phyloP scores from a whole-genome alignment of 2,329 filamentous ascomycete species.

The Lasiodiplodia hormozganensis region DNA sequence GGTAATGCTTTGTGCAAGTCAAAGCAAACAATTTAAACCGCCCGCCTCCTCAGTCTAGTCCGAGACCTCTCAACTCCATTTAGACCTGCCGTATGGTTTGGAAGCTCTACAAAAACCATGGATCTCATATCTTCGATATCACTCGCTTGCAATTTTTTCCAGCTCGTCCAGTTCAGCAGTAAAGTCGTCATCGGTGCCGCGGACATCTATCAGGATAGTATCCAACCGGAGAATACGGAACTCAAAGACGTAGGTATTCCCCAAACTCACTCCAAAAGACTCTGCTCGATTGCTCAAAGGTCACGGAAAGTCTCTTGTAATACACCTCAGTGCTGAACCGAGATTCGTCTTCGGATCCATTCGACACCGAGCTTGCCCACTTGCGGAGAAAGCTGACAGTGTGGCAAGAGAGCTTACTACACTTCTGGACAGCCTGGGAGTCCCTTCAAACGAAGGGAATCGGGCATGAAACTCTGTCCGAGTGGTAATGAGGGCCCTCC shows the following conservation, averaged over 20 bases:
- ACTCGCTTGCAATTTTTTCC: not conserved
- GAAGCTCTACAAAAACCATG: not conserved
- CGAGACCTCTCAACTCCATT: not conserved
- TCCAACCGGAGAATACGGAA: not conserved
- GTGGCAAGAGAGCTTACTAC: not conserved
- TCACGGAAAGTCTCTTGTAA: not conserved
- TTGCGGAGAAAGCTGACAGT: not conserved
- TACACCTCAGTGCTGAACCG: not conserved
- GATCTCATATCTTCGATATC: not conserved
- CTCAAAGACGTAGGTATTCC: not conserved
- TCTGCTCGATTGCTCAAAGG: not conserved
- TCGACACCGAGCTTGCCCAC: not conserved
- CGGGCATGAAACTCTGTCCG: too few relatives aligned
- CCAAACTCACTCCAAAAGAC: too few relatives aligned
- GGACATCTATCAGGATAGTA: not conserved
- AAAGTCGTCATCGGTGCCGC: not conserved
- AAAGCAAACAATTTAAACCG: not conserved
- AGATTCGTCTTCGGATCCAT: not conserved
- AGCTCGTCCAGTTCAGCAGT: slow-evolving; percentile 1
- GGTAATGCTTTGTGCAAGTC: not conserved
- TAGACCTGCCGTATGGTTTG: not conserved
- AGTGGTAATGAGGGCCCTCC: too few relatives aligned
- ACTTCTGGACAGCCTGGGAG: too few relatives aligned
- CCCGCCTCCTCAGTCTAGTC: not conserved
- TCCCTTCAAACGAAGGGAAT: too few relatives aligned